Evolutionary conservation across 2,329 filamentous ascomycete genomes (phyloP).

Genomic region (Zelopaecilomyces penicillatus): DNA sequence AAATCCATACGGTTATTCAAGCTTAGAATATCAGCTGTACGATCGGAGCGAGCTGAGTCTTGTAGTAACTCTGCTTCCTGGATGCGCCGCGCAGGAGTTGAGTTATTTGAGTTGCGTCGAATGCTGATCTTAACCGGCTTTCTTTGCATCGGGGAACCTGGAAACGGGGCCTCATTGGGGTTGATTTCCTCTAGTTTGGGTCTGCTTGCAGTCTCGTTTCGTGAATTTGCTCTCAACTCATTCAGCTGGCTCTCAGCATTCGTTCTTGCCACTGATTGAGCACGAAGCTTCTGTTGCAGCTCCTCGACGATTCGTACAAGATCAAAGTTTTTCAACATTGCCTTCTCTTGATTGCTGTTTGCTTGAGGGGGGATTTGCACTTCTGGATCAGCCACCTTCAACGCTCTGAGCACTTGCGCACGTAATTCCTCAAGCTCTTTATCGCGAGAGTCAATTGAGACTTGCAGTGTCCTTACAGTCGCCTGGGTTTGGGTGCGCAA

Average conservation of each 20-base stretch:
- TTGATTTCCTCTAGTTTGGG: conserved; percentile 81
- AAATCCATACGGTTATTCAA: conserved; percentile 87
- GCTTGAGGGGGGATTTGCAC: conserved; percentile 55
- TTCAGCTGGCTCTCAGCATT: conserved; percentile 77
- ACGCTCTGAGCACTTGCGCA: conserved; percentile 69
- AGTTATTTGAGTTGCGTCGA: conserved; percentile 61
- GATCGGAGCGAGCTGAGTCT: conserved; percentile 77
- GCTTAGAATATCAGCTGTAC: conserved; percentile 69
- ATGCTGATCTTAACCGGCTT: conserved; percentile 46
- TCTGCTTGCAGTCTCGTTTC: conserved; percentile 63
- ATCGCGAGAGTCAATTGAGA: conserved; percentile 69
- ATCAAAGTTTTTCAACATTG: conserved; percentile 67
- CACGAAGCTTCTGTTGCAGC: conserved; percentile 77
- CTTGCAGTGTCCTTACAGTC: conserved; percentile 73
- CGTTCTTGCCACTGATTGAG: conserved; percentile 70
- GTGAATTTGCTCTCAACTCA: conserved; percentile 60
- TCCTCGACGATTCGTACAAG: conserved; percentile 80
- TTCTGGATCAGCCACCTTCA: conserved; percentile 80
- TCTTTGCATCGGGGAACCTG: conserved; percentile 66
- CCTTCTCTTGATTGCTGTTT: conserved; percentile 52
- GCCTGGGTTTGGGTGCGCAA: conserved; percentile 76
- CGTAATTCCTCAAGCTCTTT: conserved; percentile 74
- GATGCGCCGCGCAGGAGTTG: conserved; percentile 69
- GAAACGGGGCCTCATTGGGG: conserved; percentile 66
- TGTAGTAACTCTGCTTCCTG: conserved; percentile 49